Conservation (phyloP, 2,329 filamentous ascomycete species). For the Colletotrichum viniferum region DNA sequence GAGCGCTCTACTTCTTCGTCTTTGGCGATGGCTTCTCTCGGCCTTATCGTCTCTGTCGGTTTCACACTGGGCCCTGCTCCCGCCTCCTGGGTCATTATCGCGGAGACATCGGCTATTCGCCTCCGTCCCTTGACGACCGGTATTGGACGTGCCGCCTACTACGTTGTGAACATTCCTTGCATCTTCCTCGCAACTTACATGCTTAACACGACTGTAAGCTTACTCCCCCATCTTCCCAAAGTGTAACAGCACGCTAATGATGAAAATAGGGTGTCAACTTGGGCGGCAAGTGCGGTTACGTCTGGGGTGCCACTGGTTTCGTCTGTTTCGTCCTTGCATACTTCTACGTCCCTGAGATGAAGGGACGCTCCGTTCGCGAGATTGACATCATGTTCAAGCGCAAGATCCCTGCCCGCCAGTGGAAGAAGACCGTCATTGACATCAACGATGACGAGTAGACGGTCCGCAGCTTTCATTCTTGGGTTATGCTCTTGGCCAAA, state of each 20-base stretch:
- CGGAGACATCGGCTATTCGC: conserved; percentile 68
- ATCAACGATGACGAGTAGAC: conserved; percentile 66
- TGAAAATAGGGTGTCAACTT: conserved; percentile 42
- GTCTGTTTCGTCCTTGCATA: conserved; percentile 56
- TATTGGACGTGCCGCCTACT: conserved; percentile 67
- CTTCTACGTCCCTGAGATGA: conserved; percentile 60
- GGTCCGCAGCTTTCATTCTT: not conserved
- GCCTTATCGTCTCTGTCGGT: conserved; percentile 68
- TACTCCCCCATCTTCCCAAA: not conserved
- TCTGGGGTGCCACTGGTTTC: conserved; percentile 63
- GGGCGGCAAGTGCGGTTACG: conserved; percentile 61
- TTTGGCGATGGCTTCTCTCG: conserved; percentile 64
- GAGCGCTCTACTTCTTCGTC: conserved; percentile 41
- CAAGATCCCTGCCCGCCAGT: conserved; percentile 56
- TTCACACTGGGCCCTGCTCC: conserved; percentile 68
- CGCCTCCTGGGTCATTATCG: conserved; percentile 70
- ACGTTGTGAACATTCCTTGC: conserved; percentile 68
- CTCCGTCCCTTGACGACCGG: conserved; percentile 70
- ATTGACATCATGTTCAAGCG: conserved; percentile 66
- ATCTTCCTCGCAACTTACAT: conserved; percentile 67
- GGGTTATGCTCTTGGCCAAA: not conserved
- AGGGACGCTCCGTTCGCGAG: conserved; percentile 62
- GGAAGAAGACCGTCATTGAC: conserved; percentile 60
- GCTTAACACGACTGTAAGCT: conserved; percentile 57
- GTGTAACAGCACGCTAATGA: conserved; percentile 26